Evolutionary conservation across 768 basidiomycete genomes (phyloP).

Genomic region (Austroboletus eburneus): DNA sequence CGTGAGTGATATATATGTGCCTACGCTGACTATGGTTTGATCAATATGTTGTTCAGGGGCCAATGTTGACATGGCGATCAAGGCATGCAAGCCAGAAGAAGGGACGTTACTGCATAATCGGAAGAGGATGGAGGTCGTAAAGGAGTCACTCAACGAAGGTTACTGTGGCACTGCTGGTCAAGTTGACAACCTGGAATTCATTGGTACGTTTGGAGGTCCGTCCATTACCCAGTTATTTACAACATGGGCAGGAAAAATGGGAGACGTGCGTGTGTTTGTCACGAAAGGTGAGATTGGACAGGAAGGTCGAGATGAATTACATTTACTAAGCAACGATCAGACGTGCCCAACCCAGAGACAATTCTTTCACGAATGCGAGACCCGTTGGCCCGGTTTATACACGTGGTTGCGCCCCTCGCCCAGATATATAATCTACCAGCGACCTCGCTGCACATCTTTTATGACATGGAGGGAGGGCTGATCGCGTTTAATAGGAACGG

Average conservation of each 20-base stretch:
- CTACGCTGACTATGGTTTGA: not conserved
- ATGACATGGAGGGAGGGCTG: conserved; percentile 70
- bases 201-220: conserved; percentile 43
- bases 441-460: conserved; percentile 79
- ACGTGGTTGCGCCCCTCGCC: conserved; percentile 61
- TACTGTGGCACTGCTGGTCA: conserved; percentile 78
- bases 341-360: conserved; percentile 46
- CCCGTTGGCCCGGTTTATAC: conserved; percentile 65
- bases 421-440: conserved; percentile 71
- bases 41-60: conserved; percentile 31
- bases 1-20: conserved; percentile 25
- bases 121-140: conserved; percentile 65
- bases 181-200: conserved; percentile 51
- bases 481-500: conserved; percentile 94
- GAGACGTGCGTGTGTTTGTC: conserved; percentile 56
- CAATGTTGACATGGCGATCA: conserved; percentile 69
- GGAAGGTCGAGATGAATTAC: not conserved
- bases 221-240: not conserved
- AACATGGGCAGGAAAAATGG: conserved; percentile 49
- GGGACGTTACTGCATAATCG: conserved; percentile 57
- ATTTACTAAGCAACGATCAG: conserved; percentile 34
- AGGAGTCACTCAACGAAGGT: conserved; percentile 72
- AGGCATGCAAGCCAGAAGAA: conserved; percentile 67
- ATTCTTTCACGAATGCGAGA: conserved; percentile 54
- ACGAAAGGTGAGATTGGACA: conserved; percentile 47